These are phyloP conservation scores for Hyphopichia khmerensis DNA, from an alignment of 1,139 yeast genomes.

Conservation along the genomic window DNA sequence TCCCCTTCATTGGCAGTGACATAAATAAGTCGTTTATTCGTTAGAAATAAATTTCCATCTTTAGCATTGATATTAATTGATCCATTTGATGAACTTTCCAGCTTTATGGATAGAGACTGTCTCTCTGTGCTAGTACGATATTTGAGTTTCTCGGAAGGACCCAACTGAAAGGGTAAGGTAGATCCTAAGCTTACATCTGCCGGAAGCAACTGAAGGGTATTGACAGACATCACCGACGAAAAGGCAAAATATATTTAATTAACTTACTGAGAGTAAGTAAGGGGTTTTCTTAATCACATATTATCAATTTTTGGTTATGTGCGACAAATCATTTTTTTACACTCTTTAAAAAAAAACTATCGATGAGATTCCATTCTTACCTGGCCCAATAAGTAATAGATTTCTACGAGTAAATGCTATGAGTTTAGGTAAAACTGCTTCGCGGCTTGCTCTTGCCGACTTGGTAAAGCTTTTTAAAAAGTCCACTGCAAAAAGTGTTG, in stretches of 20 bases:
- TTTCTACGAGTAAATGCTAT: no score
- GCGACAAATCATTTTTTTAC: background rate
- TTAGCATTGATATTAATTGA: slow-evolving; percentile 12
- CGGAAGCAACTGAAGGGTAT: background rate
- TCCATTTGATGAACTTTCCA: background rate
- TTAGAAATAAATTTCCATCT: slow-evolving; percentile 38
- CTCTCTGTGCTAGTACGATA: slow-evolving; percentile 1
- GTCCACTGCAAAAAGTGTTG: slow-evolving; percentile 24
- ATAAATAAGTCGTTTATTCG: slow-evolving; percentile 35
- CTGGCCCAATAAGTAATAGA: no score
- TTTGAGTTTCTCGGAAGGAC: background rate
- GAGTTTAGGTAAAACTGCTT: no score
- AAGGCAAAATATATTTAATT: background rate
- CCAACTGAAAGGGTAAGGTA: background rate
- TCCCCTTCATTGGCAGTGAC: slow-evolving; percentile 43
- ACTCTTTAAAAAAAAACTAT: background rate
- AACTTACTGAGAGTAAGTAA: background rate
- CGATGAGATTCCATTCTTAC: no score
- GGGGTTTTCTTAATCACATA: no score
- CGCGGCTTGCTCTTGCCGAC: background rate
- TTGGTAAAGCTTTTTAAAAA: background rate
- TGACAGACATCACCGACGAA: background rate
- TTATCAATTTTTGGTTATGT: background rate
- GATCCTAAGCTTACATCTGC: background rate
- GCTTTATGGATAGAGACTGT: slow-evolving; percentile 2